Conservation (phyloP, 257 asterid species). For the Solanum paucissectum region DNA sequence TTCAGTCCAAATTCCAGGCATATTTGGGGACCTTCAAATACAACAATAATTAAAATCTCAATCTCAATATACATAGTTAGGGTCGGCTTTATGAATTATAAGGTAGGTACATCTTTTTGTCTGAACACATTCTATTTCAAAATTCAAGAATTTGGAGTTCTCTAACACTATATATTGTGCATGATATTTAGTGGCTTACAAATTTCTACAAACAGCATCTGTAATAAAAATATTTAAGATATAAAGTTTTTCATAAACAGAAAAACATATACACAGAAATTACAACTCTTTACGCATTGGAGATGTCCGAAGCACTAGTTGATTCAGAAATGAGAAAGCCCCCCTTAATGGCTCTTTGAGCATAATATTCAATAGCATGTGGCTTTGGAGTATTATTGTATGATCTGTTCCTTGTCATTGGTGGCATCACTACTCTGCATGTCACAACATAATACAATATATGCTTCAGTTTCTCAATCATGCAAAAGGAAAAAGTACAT, state of each 20-base stretch:
- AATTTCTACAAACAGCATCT: not conserved
- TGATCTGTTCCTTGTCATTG: slow-evolving; percentile 3
- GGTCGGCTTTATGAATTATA: not conserved
- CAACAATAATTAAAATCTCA: not conserved
- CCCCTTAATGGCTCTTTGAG: not conserved
- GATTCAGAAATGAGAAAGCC: not conserved
- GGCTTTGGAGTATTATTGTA: not conserved
- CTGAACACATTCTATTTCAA: not conserved
- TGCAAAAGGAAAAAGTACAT: not conserved
- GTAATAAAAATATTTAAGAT: not conserved
- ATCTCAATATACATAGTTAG: not conserved
- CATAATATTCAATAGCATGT: not conserved
- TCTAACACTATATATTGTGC: not conserved
- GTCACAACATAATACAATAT: not conserved
- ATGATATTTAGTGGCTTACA: not conserved
- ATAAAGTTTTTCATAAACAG: not conserved
- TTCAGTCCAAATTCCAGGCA: not conserved
- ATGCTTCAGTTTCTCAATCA: not conserved
- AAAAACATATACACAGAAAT: not conserved
- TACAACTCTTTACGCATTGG: not conserved
- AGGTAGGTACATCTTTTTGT: not conserved
- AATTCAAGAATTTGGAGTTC: not conserved
- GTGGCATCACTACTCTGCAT: slow-evolving; percentile 1
- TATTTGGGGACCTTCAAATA: not conserved
- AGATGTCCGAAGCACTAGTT: not conserved